Evolutionary conservation across 1,284 basidiomycete species (phyloP).

Genomic region (Heliocybe sulcata): DNA sequence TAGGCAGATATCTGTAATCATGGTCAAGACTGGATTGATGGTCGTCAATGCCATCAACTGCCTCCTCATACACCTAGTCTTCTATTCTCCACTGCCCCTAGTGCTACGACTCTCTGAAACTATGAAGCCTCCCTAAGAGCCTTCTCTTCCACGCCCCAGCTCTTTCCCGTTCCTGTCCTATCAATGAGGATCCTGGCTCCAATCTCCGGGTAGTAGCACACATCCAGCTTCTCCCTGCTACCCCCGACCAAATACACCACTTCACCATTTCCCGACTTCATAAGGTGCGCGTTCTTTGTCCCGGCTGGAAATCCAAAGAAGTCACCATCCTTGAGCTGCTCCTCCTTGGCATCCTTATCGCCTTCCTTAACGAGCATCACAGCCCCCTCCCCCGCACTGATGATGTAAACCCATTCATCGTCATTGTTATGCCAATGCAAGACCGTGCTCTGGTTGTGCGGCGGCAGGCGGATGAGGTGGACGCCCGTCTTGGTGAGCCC

Average conservation of each 20-base stretch:
- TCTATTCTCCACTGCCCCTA: too few relatives aligned
- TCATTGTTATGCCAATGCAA: conserved; percentile 20
- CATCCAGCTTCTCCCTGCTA: conserved; percentile 16
- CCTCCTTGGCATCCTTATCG: conserved; percentile 14
- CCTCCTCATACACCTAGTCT: too few relatives aligned
- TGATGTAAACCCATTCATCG: conserved; percentile 22
- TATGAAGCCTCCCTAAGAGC: too few relatives aligned
- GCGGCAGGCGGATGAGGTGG: conserved; percentile 17
- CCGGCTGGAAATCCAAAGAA: conserved; percentile 20
- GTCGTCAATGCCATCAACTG: too few relatives aligned
- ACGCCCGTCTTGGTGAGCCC: conserved; percentile 19
- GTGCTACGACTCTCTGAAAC: too few relatives aligned
- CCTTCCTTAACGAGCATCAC: conserved; percentile 2
- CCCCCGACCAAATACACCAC: conserved; percentile 20
- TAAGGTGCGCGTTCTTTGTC: conserved; percentile 11
- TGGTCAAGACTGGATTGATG: too few relatives aligned
- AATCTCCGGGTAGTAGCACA: conserved; percentile 15
- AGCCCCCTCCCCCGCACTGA: conserved; percentile 18
- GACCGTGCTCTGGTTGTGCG: conserved; percentile 16
- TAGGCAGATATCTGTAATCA: background rate
- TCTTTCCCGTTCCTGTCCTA: too few relatives aligned
- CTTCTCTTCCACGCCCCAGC: too few relatives aligned
- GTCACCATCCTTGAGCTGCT: conserved; percentile 16
- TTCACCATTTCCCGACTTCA: conserved; percentile 13
- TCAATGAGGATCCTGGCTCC: too few relatives aligned